A percentile compares a stretch with the other conserved stretches of the same genome.
Conservation (phyloP, 257 asterid species). For the Solanum etuberosum region DNA sequence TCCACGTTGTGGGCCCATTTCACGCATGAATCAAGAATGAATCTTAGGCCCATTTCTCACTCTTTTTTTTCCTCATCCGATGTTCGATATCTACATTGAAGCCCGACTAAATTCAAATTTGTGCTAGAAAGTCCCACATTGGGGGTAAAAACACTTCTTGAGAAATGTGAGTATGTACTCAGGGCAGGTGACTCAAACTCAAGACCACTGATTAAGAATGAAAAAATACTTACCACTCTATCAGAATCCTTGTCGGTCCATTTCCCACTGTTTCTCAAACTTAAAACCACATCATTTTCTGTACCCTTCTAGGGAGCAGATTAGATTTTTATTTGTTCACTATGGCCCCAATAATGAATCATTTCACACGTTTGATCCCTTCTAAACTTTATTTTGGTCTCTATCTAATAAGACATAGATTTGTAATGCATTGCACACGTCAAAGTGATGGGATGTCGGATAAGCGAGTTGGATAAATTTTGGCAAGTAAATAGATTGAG, state of each 20-base stretch:
- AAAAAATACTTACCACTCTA: background rate
- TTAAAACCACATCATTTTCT: background rate
- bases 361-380: background rate
- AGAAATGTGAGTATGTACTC: no score
- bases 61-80: background rate
- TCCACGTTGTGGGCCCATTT: background rate
- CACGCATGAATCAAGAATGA: background rate
- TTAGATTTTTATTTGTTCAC: background rate
- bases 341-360: background rate
- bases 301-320: background rate
- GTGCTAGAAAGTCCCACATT: rapidly evolving
- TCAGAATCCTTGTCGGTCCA: background rate
- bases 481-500: background rate
- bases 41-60: background rate
- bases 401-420: background rate
- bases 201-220: no score
- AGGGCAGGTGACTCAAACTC: no score
- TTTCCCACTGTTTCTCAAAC: background rate
- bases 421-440: background rate
- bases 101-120: rapidly evolving
- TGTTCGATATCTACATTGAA: background rate
- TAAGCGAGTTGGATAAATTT: background rate
- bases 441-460: background rate
- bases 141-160: background rate
- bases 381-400: background rate